A percentile compares a stretch with the other conserved stretches of the same genome.
Evolutionary conservation across 805 yeast species (phyloP).

Genomic region (Yarrowia sp.): DNA sequence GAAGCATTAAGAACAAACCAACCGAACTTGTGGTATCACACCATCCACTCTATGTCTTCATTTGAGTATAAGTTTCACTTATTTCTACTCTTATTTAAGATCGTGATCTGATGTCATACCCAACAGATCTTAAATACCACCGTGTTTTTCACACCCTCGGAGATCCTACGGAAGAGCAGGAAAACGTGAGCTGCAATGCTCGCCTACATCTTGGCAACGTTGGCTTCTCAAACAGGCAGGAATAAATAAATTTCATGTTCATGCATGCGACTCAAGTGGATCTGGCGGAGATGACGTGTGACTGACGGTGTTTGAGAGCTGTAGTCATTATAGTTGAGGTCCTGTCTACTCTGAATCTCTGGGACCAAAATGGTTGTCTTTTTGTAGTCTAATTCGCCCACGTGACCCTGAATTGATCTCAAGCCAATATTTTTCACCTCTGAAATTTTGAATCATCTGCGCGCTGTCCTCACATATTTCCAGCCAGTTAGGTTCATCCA

Average conservation of each 20-base stretch:
- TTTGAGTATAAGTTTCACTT: too few relatives aligned
- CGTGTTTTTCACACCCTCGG: constrained; percentile 6
- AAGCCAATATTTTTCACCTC: neutral
- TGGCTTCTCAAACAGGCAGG: constrained; percentile 11
- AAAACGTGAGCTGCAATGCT: constrained; percentile 19
- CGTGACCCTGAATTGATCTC: neutral
- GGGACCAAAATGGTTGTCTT: too few relatives aligned
- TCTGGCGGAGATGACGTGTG: neutral
- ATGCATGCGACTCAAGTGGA: constrained; percentile 20
- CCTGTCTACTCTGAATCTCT: neutral
- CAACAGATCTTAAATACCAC: too few relatives aligned
- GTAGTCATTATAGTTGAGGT: neutral
- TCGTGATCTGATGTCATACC: too few relatives aligned
- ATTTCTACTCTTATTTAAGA: too few relatives aligned
- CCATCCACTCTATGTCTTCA: neutral
- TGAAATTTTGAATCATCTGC: constrained; percentile 4
- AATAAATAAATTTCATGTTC: neutral
- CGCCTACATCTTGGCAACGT: constrained; percentile 32
- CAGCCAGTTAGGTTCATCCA: constrained; percentile 11
- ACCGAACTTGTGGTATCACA: neutral
- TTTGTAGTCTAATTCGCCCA: neutral
- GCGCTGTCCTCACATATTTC: constrained; percentile 7
- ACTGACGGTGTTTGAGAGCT: neutral
- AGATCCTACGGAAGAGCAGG: constrained; percentile 22
- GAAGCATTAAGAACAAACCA: too few relatives aligned